Conservation (phyloP, 2,329 filamentous ascomycete genomes). For the Penicillium griseofulvum region DNA sequence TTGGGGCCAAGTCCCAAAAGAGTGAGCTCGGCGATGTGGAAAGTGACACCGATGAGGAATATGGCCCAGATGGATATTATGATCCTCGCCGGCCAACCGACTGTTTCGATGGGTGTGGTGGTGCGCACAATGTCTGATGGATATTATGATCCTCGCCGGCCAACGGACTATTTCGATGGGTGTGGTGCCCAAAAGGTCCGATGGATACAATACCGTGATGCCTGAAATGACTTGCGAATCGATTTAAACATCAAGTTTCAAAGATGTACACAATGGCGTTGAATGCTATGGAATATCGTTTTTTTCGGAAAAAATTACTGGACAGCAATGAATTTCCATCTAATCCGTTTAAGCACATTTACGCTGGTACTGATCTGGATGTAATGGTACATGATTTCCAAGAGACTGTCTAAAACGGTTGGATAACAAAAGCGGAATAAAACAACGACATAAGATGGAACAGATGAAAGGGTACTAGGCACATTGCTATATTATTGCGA, state of each 20-base stretch:
- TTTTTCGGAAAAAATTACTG: not conserved
- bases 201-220: not conserved
- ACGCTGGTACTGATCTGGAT: slow-evolving; percentile 16
- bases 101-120: slow-evolving; percentile 45
- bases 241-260: not conserved
- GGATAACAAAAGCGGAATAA: slow-evolving; percentile 24
- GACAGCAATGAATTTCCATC: slow-evolving; percentile 5
- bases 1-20: slow-evolving; percentile 3
- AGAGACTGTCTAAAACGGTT: slow-evolving; percentile 20
- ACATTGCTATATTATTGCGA: slow-evolving; percentile 33
- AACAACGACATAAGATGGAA: slow-evolving; percentile 23
- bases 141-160: slow-evolving; percentile 53
- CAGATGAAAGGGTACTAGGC: slow-evolving; percentile 34
- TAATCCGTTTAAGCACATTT: slow-evolving; percentile 12
- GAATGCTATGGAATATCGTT: not conserved
- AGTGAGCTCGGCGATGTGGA: slow-evolving; percentile 53
- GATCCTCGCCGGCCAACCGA: slow-evolving; percentile 53
- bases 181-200: slow-evolving; percentile 33
- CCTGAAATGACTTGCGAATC: not conserved
- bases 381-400: slow-evolving; percentile 30
- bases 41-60: slow-evolving; percentile 69
- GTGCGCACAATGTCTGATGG: slow-evolving; percentile 20
- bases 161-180: slow-evolving; percentile 48
- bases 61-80: slow-evolving; percentile 51
- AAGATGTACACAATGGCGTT: not conserved